A percentile compares a stretch with the other conserved stretches of the same genome.
Evolutionary conservation across 495 filamentous ascomycete species (phyloP).

Genomic region (Trichoderma gamsii): DNA sequence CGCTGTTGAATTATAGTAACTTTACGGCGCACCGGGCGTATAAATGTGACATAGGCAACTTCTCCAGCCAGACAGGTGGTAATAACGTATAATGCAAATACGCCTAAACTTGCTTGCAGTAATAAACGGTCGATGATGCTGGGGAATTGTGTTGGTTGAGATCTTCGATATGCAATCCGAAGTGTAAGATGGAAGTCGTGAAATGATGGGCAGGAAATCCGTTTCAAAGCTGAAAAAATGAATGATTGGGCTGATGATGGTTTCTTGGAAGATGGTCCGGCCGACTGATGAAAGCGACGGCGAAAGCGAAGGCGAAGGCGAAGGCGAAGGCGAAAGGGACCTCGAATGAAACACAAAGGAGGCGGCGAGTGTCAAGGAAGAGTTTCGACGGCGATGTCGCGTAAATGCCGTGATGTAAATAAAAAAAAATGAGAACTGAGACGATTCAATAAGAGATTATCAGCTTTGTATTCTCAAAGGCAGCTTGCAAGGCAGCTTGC

Average conservation of each 20-base stretch:
- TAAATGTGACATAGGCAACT: not conserved
- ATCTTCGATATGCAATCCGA: not conserved
- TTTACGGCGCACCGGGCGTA: not conserved
- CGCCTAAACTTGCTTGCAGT: not conserved
- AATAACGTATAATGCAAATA: not conserved
- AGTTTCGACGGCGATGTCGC: not conserved
- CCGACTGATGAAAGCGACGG: not conserved
- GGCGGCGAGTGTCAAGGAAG: not conserved
- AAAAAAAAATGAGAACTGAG: not conserved
- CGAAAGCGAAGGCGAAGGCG: not conserved
- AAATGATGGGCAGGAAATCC: not conserved
- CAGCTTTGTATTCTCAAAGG: not conserved
- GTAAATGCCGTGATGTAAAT: not conserved
- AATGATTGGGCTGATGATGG: not conserved
- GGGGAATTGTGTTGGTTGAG: not conserved
- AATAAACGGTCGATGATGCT: not conserved
- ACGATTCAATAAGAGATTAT: not conserved
- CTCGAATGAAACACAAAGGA: not conserved
- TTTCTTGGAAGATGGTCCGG: not conserved
- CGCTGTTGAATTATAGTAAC: not conserved
- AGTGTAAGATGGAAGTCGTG: not conserved
- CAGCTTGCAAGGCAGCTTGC: not conserved
- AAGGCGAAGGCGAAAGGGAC: not conserved
- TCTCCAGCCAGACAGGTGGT: not conserved
- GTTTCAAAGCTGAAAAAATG: not conserved